phyloP scores from a whole-genome alignment of 164 flowering plant species.

The Warburgia ugandensis region DNA sequence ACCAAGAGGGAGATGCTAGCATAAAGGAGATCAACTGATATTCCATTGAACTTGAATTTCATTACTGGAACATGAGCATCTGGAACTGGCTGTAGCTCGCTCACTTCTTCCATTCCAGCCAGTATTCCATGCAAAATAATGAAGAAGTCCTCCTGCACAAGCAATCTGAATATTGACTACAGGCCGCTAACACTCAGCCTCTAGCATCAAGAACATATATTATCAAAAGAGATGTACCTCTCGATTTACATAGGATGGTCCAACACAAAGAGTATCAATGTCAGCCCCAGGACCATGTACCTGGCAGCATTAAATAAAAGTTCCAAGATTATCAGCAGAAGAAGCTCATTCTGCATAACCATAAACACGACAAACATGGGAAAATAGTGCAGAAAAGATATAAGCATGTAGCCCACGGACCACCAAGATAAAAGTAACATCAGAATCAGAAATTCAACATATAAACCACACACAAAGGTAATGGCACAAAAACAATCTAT shows the following conservation, averaged over 20 bases:
- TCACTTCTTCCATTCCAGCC: conserved; percentile 68
- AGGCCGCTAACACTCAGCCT: no score
- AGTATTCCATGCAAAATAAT: conserved; percentile 58
- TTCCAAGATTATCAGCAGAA: not conserved
- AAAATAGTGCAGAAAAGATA: no score
- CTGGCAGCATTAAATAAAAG: conserved; percentile 23
- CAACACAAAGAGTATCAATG: conserved; percentile 90
- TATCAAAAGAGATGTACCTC: conserved; percentile 39
- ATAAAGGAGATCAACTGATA: conserved; percentile 91
- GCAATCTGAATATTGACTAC: not conserved
- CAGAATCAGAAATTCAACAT: no score
- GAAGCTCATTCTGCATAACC: no score
- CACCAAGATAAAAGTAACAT: no score
- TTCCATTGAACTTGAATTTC: conserved; percentile 84
- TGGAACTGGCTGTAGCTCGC: conserved; percentile 87
- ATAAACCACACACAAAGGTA: no score
- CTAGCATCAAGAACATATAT: not conserved
- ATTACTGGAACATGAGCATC: conserved; percentile 99
- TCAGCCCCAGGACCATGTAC: conserved; percentile 96
- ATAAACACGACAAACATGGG: no score
- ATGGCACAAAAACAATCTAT: no score
- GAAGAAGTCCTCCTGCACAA: conserved; percentile 72
- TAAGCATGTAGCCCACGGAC: no score
- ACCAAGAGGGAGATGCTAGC: conserved; percentile 78
- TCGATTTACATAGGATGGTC: conserved; percentile 88